These are phyloP conservation scores for Lagenidium giganteum DNA, from an alignment of 352 stramenopile species.

Conservation along the genomic window DNA sequence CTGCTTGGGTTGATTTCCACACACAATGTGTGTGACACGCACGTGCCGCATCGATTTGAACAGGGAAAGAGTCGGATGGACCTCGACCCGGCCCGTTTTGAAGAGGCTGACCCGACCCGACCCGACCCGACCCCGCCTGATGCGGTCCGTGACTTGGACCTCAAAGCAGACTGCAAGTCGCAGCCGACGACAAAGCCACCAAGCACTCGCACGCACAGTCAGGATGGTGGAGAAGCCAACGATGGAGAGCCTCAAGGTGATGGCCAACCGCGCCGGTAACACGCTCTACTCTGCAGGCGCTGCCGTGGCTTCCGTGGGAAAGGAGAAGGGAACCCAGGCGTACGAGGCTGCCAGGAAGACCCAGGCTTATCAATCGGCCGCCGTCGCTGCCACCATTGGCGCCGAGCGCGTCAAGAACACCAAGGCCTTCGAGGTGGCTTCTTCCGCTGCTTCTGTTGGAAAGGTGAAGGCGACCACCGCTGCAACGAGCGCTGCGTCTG, in stretches of 20 bases:
- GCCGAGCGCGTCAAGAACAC: slow-evolving; percentile 53
- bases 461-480: slow-evolving; percentile 51
- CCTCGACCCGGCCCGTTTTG: too few relatives aligned
- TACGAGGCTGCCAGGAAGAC: slow-evolving; percentile 40
- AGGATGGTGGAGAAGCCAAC: too few relatives aligned
- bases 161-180: too few relatives aligned
- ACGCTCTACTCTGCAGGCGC: slow-evolving; percentile 64
- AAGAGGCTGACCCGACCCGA: too few relatives aligned
- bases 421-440: slow-evolving; percentile 29
- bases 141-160: too few relatives aligned
- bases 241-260: slow-evolving; percentile 68
- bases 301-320: slow-evolving; percentile 34
- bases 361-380: slow-evolving; percentile 48
- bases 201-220: too few relatives aligned
- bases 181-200: too few relatives aligned
- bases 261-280: slow-evolving; percentile 70
- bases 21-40: too few relatives aligned
- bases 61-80: too few relatives aligned
- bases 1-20: too few relatives aligned
- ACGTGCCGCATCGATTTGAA: too few relatives aligned
- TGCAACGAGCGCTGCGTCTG: slow-evolving; percentile 22
- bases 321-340: slow-evolving; percentile 35
- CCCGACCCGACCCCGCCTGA: too few relatives aligned
- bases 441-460: slow-evolving; percentile 40
- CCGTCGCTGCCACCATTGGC: slow-evolving; percentile 35